phyloP scores from a whole-genome alignment of 495 filamentous ascomycete species.

The Sphaerosporella brunnea region DNA sequence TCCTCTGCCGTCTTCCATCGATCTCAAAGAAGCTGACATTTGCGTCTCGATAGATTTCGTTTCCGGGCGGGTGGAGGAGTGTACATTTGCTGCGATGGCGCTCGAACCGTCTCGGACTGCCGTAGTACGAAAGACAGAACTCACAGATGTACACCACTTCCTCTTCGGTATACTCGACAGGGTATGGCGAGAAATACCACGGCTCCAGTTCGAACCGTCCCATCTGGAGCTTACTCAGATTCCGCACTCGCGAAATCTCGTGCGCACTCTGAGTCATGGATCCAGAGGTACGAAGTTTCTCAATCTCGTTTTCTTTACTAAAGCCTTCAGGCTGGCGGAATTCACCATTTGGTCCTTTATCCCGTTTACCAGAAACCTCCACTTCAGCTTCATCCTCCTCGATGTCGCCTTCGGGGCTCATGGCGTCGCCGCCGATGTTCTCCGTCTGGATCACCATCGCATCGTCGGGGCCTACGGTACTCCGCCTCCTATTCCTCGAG shows the following conservation, averaged over 20 bases:
- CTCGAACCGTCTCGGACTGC: conserved; percentile 54
- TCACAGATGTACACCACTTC: conserved; percentile 93
- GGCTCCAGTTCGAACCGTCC: conserved; percentile 81
- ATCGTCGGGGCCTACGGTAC: conserved; percentile 11
- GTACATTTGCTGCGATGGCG: conserved; percentile 84
- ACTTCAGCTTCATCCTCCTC: conserved; percentile 26
- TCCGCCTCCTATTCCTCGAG: conserved; percentile 11
- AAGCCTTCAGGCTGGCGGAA: conserved; percentile 36
- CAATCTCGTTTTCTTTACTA: conserved; percentile 81
- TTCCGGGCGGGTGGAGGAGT: conserved; percentile 80
- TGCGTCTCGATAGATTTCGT: conserved; percentile 94
- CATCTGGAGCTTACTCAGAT: conserved; percentile 83
- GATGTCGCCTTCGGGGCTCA: conserved; percentile 27
- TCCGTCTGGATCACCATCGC: conserved; percentile 21
- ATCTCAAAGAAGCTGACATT: conserved; percentile 94
- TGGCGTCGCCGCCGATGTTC: conserved; percentile 17
- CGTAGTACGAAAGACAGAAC: conserved; percentile 86
- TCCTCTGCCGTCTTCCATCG: conserved; percentile 82
- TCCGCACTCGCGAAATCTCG: conserved; percentile 89
- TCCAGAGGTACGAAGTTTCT: conserved; percentile 77
- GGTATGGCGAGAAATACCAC: conserved; percentile 98
- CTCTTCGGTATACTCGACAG: conserved; percentile 64
- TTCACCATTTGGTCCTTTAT: conserved; percentile 19
- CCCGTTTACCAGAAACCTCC: conserved; percentile 30
- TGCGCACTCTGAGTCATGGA: conserved; percentile 98